These are phyloP conservation scores for Casuarina cunninghamiana DNA, from an alignment of 306 rosid genomes.

Conservation along the genomic window DNA sequence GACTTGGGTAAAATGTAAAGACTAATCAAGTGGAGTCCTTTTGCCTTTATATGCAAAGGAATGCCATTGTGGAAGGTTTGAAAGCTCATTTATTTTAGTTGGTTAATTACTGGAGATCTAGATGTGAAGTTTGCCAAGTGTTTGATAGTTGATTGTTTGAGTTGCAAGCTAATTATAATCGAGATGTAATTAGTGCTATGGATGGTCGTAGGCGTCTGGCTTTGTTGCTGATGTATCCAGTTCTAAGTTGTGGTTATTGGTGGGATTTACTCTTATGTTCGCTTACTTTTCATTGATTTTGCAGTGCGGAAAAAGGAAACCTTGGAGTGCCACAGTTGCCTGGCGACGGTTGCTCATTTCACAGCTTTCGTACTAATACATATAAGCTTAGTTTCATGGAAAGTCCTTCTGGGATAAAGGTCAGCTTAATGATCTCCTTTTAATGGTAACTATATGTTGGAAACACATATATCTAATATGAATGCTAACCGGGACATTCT, in stretches of 20 bases:
- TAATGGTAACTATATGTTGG: not conserved
- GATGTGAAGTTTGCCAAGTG: not conserved
- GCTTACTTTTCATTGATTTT: conserved; percentile 20
- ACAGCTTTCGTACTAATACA: conserved; percentile 85
- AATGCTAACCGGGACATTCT: conserved; percentile 9
- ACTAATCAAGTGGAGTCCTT: not conserved
- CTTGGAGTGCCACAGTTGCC: conserved; percentile 95
- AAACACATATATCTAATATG: not conserved
- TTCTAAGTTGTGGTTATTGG: conserved; percentile 8
- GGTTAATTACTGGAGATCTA: not conserved
- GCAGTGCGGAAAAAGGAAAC: conserved; percentile 82
- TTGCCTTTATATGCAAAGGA: not conserved
- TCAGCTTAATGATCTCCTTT: conserved; percentile 27
- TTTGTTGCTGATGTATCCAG: conserved; percentile 7
- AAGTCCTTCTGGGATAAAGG: conserved; percentile 94
- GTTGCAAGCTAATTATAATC: conserved; percentile 9
- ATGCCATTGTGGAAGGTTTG: not conserved
- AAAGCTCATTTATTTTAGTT: not conserved
- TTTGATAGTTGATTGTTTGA: conserved; percentile 20
- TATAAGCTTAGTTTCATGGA: conserved; percentile 97
- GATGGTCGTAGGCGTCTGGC: conserved; percentile 5
- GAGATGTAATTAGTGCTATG: conserved; percentile 15
- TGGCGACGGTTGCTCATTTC: conserved; percentile 99
- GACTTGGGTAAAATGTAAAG: not conserved
- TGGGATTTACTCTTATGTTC: conserved; percentile 4